phyloP scores from a whole-genome alignment of 2,329 filamentous ascomycete species.

The Septoria linicola region DNA sequence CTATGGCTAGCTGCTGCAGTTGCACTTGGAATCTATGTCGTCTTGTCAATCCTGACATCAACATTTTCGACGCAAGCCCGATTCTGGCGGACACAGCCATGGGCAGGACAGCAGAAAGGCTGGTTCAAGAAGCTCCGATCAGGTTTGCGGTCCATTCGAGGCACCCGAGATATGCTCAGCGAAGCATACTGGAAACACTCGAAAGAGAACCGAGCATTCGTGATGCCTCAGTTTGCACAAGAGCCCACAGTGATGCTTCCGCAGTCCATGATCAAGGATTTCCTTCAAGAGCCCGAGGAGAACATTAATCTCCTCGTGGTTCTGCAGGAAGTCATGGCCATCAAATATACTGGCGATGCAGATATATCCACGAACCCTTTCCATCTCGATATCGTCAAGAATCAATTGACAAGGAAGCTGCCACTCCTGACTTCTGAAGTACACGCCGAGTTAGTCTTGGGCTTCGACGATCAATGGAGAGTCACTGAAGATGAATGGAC shows the following conservation, averaged over 20 bases:
- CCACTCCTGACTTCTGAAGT: slow-evolving; percentile 22
- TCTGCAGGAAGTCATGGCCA: slow-evolving; percentile 15
- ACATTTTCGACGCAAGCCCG: slow-evolving; percentile 12
- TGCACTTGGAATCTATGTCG: not conserved
- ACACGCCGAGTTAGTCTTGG: slow-evolving; percentile 16
- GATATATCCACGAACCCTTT: slow-evolving; percentile 12
- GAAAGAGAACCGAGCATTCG: slow-evolving; percentile 11
- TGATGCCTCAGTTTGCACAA: slow-evolving; percentile 18
- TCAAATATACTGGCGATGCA: slow-evolving; percentile 17
- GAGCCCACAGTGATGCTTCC: slow-evolving; percentile 22
- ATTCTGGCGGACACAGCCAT: slow-evolving; percentile 14
- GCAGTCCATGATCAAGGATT: slow-evolving; percentile 14
- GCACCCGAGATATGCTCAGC: slow-evolving; percentile 15
- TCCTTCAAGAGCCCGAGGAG: slow-evolving; percentile 21
- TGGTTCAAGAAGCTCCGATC: slow-evolving; percentile 14
- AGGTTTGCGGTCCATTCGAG: slow-evolving; percentile 13
- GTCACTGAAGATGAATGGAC: slow-evolving; percentile 4
- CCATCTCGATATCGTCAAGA: slow-evolving; percentile 19
- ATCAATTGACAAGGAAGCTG: slow-evolving; percentile 26
- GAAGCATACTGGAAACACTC: slow-evolving; percentile 19
- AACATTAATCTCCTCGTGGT: slow-evolving; percentile 18
- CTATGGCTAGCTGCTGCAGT: not conserved
- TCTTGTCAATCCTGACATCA: slow-evolving; percentile 9
- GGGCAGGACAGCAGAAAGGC: slow-evolving; percentile 16
- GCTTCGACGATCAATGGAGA: slow-evolving; percentile 23